Base-by-base conservation (phyloP, 176 grass and related monocot genomes). In the Secale cereale region DNA sequence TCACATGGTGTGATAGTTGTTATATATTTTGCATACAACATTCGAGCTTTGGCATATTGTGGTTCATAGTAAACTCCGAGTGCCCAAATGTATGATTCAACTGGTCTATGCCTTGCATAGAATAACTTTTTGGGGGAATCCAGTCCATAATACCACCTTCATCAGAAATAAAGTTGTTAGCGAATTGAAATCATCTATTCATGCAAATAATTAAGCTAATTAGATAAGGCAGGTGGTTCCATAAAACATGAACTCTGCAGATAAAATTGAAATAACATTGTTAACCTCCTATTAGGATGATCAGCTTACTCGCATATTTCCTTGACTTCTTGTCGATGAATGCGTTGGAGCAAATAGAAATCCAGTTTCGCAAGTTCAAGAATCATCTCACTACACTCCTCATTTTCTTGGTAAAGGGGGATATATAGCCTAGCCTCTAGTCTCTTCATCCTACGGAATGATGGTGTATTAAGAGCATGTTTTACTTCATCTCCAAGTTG, bases 301-400 rank as follows among this genome's bases (percentile, higher is more conserved):
- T n/a, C n/a, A n/a, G n/a, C 82, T 84, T 76, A 77, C 83, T 77
- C 61, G n/a, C 61, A 77, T 77, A 85, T 85, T 77, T 85, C 83
- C 31, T 3, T 68, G 16, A 77, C 83, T 77, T 85, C 82, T 39
- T 56, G 61, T 1, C 73, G 41, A 7, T 85, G 43, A 22, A 67
- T 25, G 3, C 40, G 41, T 31, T 85, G 72, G 13, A 85, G 12
- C 12, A 77, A 67, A 54, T 85, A 85, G 9, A 85, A 77, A 65
- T 85, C 43, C 6, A 77, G 0, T 56, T 77, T 77, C 28, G 82
- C 82, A 0, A 85, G 60, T 5, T 85, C 82, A 37, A 77, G 30
- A 56, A 85, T 4, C 4, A 67, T 27, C 2, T 85, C 43, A 28
- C 37, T 36, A 6, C 60, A 77, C 3, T 77, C 82, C 9, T 75